Percentiles rank a stretch among this genome's conserved stretches.
These are phyloP conservation scores for Daldinia bambusicola DNA, from an alignment of 495 filamentous ascomycete species.

Conservation along the genomic window DNA sequence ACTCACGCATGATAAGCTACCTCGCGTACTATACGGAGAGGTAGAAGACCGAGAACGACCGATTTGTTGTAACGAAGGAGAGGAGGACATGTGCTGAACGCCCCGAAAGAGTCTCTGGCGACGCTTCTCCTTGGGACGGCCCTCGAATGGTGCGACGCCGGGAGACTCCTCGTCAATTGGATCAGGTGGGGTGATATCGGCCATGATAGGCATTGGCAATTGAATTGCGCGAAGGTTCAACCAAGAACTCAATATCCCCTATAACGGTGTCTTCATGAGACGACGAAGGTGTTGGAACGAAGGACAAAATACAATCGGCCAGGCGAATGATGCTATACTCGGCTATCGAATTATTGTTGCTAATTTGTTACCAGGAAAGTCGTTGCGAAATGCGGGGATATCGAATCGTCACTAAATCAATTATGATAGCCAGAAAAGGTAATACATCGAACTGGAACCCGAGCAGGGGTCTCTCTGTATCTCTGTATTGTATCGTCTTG, in stretches of 20 bases:
- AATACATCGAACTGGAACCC: constrained; percentile 15
- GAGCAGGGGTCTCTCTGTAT: constrained; percentile 7
- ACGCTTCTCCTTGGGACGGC: constrained; percentile 72
- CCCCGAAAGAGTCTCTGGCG: constrained; percentile 78
- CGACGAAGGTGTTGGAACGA: constrained; percentile 13
- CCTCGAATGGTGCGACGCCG: constrained; percentile 52
- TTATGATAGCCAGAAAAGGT: constrained; percentile 8
- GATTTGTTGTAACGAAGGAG: constrained; percentile 74
- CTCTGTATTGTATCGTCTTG: constrained; percentile 7
- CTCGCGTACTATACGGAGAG: constrained; percentile 66
- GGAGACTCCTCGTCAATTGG: constrained; percentile 40
- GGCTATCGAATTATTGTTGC: constrained; percentile 3
- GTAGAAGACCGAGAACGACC: constrained; percentile 72
- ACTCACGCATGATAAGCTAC: constrained; percentile 84
- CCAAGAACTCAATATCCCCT: neutral
- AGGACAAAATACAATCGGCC: constrained; percentile 19
- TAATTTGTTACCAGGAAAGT: constrained; percentile 25
- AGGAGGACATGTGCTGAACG: constrained; percentile 89
- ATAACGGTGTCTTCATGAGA: neutral
- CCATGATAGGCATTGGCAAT: constrained; percentile 19
- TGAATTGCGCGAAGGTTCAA: constrained; percentile 16
- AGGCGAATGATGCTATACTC: no score
- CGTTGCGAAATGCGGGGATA: constrained; percentile 32
- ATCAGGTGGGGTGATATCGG: constrained; percentile 29
- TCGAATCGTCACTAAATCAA: constrained; percentile 29